phyloP scores from a whole-genome alignment of 2,329 filamentous ascomycete genomes.

The Coniochaeta sp. region DNA sequence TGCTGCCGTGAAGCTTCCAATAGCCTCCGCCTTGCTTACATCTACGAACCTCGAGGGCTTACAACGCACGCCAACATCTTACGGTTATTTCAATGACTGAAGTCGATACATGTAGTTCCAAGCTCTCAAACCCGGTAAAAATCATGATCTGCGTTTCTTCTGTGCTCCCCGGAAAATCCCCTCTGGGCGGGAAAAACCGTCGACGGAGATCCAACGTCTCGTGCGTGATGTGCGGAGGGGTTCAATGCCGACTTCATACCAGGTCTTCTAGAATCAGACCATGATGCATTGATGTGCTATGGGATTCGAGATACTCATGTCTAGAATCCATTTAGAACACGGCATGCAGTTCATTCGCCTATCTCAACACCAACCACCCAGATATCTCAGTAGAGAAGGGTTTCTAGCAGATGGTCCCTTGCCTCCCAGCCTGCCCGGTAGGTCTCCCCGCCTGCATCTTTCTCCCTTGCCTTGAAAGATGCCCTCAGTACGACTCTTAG shows the following conservation, averaged over 20 bases:
- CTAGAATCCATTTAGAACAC: too few relatives aligned
- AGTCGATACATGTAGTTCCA: background rate
- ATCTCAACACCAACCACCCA: too few relatives aligned
- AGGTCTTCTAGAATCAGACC: background rate
- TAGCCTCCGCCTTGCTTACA: too few relatives aligned
- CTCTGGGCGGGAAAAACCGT: background rate
- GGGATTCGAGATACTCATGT: background rate
- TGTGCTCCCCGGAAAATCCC: background rate
- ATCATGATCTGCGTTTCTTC: background rate
- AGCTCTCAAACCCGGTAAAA: background rate
- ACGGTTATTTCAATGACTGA: background rate
- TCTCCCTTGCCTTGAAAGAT: too few relatives aligned
- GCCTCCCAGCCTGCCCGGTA: too few relatives aligned
- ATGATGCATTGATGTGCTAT: background rate
- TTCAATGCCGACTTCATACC: background rate
- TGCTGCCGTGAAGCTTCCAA: too few relatives aligned
- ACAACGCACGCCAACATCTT: background rate
- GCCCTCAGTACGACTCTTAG: too few relatives aligned
- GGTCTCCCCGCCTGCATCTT: too few relatives aligned
- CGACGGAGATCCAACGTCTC: background rate
- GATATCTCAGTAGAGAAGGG: too few relatives aligned
- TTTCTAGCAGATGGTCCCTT: too few relatives aligned
- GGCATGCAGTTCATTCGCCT: too few relatives aligned
- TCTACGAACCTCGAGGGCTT: too few relatives aligned
- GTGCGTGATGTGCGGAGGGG: background rate